Conservation (phyloP, 345 rosid genomes). For the Gynandropsis gynandra region DNA sequence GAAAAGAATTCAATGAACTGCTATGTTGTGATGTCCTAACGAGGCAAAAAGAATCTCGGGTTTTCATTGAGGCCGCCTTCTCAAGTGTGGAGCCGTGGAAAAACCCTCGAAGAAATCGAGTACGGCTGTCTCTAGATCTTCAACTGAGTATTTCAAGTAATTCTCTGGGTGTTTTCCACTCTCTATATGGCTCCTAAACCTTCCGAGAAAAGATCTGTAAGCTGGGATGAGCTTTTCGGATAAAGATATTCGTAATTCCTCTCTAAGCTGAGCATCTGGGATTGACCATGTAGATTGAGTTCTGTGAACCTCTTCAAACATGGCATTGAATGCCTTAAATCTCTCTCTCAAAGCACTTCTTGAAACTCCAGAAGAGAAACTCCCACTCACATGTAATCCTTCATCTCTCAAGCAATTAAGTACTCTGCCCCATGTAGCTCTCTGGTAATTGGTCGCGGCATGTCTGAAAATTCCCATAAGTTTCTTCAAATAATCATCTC, state of each 20-base stretch:
- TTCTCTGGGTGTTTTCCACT: slow-evolving; percentile 91
- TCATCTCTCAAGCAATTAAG: slow-evolving; percentile 83
- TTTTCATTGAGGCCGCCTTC: slow-evolving; percentile 53
- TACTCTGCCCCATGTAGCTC: slow-evolving; percentile 87
- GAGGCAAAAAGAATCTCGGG: not conserved
- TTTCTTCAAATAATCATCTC: slow-evolving; percentile 65
- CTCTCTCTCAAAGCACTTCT: slow-evolving; percentile 77
- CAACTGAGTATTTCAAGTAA: slow-evolving; percentile 84
- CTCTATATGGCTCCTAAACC: slow-evolving; percentile 86
- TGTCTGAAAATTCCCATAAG: slow-evolving; percentile 65
- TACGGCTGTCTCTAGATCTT: slow-evolving; percentile 79
- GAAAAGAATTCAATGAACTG: too few relatives aligned
- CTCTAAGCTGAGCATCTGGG: slow-evolving; percentile 79
- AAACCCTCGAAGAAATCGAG: slow-evolving; percentile 96
- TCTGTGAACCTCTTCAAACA: slow-evolving; percentile 89
- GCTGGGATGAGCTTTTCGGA: slow-evolving; percentile 79
- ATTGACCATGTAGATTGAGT: slow-evolving; percentile 74
- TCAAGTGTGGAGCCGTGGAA: slow-evolving; percentile 64
- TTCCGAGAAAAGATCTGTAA: slow-evolving; percentile 85
- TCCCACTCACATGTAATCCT: slow-evolving; percentile 79
- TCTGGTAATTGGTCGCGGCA: slow-evolving; percentile 81
- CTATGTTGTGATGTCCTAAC: not conserved
- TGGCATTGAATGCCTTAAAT: slow-evolving; percentile 80
- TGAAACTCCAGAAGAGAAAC: slow-evolving; percentile 83
- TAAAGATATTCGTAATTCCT: slow-evolving; percentile 87